These are phyloP conservation scores for Polyporus arcularius DNA, from an alignment of 768 basidiomycete species.

Conservation along the genomic window DNA sequence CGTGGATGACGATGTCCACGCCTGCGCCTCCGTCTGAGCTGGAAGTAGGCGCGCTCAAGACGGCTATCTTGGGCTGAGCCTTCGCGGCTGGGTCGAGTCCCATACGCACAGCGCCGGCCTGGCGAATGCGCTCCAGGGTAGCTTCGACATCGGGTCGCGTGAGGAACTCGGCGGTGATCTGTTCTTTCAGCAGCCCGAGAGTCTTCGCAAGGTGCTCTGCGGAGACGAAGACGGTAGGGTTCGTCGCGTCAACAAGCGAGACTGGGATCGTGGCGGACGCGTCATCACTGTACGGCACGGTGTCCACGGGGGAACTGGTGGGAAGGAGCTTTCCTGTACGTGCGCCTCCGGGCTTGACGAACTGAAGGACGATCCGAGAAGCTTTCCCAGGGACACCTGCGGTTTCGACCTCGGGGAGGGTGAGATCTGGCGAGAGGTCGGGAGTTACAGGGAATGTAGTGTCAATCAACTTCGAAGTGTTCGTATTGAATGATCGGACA, in stretches of 20 bases:
- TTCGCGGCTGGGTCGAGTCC: slow-evolving; percentile 61
- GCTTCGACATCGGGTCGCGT: slow-evolving; percentile 19
- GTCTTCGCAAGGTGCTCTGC: slow-evolving; percentile 42
- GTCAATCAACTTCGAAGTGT: slow-evolving; percentile 68
- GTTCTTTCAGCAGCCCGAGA: slow-evolving; percentile 37
- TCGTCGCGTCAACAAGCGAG: slow-evolving; percentile 73
- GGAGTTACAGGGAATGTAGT: slow-evolving; percentile 63
- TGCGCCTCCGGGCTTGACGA: slow-evolving; percentile 65
- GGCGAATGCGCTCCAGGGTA: slow-evolving; percentile 55
- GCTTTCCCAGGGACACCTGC: slow-evolving; percentile 71
- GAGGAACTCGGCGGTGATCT: slow-evolving; percentile 10
- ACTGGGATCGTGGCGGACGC: slow-evolving; percentile 20
- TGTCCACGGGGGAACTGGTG: slow-evolving; percentile 51
- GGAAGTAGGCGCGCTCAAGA: slow-evolving; percentile 43
- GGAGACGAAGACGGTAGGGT: slow-evolving; percentile 68
- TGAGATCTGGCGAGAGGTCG: slow-evolving; percentile 37
- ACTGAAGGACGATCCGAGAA: slow-evolving; percentile 66
- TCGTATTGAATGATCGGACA: slow-evolving; percentile 68
- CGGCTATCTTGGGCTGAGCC: slow-evolving; percentile 72
- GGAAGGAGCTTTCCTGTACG: slow-evolving; percentile 73
- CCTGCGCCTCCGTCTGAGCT: slow-evolving; percentile 22
- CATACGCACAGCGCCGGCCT: slow-evolving; percentile 58
- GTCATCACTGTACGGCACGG: slow-evolving; percentile 30
- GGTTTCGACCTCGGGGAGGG: slow-evolving; percentile 52
- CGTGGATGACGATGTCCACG: slow-evolving; percentile 53